Percentiles rank a stretch among this genome's conserved stretches.
phyloP scores from a whole-genome alignment of 2,329 filamentous ascomycete genomes.

The Colletotrichum liaoningense region DNA sequence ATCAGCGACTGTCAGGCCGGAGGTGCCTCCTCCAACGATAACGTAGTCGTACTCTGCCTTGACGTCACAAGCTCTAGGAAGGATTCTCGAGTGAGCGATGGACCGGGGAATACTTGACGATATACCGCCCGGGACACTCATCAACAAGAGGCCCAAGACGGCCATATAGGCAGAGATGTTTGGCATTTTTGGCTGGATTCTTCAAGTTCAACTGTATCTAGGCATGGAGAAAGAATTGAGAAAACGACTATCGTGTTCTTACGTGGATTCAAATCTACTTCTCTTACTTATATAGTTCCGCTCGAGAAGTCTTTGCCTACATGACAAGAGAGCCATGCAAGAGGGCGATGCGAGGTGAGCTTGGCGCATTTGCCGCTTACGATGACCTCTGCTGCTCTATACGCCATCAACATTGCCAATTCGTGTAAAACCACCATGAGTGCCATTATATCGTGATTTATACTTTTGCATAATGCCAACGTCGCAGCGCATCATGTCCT shows the following conservation, averaged over 20 bases:
- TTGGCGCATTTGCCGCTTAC: not conserved
- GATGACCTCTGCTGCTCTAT: not conserved
- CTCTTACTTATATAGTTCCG: not conserved
- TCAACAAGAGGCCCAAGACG: not conserved
- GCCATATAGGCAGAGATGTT: not conserved
- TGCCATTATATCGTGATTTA: not conserved
- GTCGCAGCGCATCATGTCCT: not conserved
- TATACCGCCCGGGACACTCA: not conserved
- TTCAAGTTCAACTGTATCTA: not conserved
- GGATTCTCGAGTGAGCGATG: conserved; percentile 14
- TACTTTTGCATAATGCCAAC: not conserved
- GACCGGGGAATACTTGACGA: conserved; percentile 7
- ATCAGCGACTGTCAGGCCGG: conserved; percentile 37
- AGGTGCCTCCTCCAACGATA: conserved; percentile 39
- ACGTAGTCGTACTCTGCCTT: conserved; percentile 39
- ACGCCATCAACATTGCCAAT: not conserved
- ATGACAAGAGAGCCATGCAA: too few species aligned
- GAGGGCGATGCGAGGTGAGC: not conserved
- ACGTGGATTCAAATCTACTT: not conserved
- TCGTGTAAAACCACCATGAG: not conserved
- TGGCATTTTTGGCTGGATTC: not conserved
- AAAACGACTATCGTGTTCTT: too few species aligned
- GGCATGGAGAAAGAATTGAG: too few species aligned
- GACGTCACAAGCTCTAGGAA: conserved; percentile 2
- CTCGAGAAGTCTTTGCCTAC: not conserved